phyloP scores from a whole-genome alignment of 164 flowering plant genomes.

The Pachysandra terminalis region DNA sequence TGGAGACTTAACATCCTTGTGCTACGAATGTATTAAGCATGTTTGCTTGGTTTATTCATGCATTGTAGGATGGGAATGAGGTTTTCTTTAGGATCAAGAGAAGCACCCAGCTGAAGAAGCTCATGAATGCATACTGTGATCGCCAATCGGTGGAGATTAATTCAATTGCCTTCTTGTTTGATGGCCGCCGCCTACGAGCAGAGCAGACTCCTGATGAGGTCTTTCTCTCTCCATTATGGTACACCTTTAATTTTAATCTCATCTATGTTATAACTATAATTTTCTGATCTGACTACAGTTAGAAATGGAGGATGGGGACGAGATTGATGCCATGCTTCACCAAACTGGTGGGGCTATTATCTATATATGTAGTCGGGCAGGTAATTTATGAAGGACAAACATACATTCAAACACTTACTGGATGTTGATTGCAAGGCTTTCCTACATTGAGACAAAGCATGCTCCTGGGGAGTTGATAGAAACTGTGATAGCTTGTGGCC shows the following conservation, averaged over 20 bases:
- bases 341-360: constrained; percentile 28
- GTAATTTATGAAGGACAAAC: too few relatives aligned
- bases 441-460: too few relatives aligned
- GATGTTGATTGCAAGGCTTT: too few relatives aligned
- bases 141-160: constrained; percentile 36
- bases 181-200: constrained; percentile 44
- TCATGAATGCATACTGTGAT: constrained; percentile 51
- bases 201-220: constrained; percentile 52
- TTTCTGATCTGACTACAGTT: constrained; percentile 22
- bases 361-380: too few relatives aligned
- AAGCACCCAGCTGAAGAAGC: constrained; percentile 47
- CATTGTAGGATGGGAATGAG: too few relatives aligned
- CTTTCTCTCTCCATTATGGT: constrained; percentile 6
- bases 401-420: too few relatives aligned
- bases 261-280: not conserved
- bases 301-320: constrained; percentile 53
- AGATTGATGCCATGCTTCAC: constrained; percentile 63
- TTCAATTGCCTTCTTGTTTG: constrained; percentile 47
- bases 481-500: too few relatives aligned
- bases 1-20: too few relatives aligned
- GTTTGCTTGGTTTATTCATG: too few relatives aligned
- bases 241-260: not conserved
- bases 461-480: too few relatives aligned
- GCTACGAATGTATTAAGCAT: too few relatives aligned
- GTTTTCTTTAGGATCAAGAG: constrained; percentile 53